A percentile compares a stretch with the other conserved stretches of the same genome.
Evolutionary conservation across 1,284 basidiomycete species (phyloP).

Genomic region (Irpex lacteus): DNA sequence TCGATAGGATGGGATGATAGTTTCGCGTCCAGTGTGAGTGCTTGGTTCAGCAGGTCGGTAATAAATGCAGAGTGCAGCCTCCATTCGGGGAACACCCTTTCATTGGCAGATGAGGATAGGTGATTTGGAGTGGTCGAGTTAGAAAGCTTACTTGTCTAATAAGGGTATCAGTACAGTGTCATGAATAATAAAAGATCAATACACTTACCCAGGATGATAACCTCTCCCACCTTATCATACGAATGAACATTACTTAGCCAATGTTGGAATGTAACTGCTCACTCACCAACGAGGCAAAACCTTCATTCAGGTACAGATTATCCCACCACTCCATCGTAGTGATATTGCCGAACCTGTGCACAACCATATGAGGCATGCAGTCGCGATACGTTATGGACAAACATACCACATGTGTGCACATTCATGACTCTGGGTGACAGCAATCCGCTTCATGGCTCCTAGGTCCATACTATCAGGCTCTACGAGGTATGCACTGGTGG

Average conservation of each 20-base stretch:
- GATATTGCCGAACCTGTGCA: constrained; percentile 80
- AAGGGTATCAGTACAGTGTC: not conserved
- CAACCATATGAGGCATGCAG: too few relatives aligned
- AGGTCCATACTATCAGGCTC: constrained; percentile 80
- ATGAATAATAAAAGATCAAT: too few relatives aligned
- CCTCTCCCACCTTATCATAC: constrained; percentile 75
- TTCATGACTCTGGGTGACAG: constrained; percentile 80
- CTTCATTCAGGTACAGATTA: constrained; percentile 84
- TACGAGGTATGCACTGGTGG: constrained; percentile 81
- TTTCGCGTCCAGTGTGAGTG: constrained; percentile 84
- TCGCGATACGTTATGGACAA: too few relatives aligned
- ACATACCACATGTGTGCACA: constrained; percentile 82
- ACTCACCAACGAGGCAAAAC: constrained; percentile 79
- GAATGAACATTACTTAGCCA: not conserved
- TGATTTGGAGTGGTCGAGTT: constrained; percentile 6
- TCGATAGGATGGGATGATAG: constrained; percentile 95
- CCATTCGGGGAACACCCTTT: constrained; percentile 77
- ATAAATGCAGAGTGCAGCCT: constrained; percentile 72
- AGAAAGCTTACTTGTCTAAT: constrained; percentile 1
- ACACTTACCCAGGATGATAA: constrained; percentile 77
- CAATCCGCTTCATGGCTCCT: constrained; percentile 77
- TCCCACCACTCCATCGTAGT: constrained; percentile 96
- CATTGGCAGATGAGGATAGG: not conserved
- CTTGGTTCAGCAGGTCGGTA: constrained; percentile 55
- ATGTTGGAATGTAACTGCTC: not conserved